Conservation (phyloP, 139 green algal species). For the Nannochloris sp. region DNA sequence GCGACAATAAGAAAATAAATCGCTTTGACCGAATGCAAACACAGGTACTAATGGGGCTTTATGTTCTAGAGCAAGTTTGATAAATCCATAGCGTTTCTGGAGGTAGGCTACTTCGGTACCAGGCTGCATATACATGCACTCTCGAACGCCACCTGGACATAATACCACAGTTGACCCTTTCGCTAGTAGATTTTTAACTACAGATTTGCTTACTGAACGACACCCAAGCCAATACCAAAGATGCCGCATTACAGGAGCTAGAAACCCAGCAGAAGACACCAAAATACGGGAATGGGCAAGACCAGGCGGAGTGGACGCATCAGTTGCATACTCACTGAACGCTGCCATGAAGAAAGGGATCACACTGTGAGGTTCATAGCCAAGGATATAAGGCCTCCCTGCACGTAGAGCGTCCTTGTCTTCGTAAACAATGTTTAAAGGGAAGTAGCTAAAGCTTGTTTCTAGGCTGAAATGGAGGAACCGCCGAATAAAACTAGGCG, state of each 20-base stretch:
- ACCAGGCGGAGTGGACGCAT: neutral
- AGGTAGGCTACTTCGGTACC: constrained; percentile 62
- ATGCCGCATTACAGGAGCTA: constrained; percentile 3
- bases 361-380: constrained; percentile 34
- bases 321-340: neutral
- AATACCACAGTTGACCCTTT: constrained; percentile 26
- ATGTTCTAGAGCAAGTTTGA: constrained; percentile 59
- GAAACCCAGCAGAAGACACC: constrained; percentile 12
- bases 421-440: neutral
- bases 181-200: constrained; percentile 2
- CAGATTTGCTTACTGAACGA: neutral
- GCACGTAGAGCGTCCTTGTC: neutral
- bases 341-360: constrained; percentile 8
- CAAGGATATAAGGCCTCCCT: constrained; percentile 8
- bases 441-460: neutral
- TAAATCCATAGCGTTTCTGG: constrained; percentile 57
- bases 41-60: constrained; percentile 66
- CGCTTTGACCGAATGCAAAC: constrained; percentile 82
- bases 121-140: constrained; percentile 66
- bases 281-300: constrained; percentile 16
- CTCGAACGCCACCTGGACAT: constrained; percentile 45
- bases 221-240: constrained; percentile 34
- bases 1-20: constrained; percentile 47
- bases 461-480: neutral
- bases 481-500: neutral